phyloP scores from a whole-genome alignment of 768 basidiomycete genomes.

The Psilocybe sp. region DNA sequence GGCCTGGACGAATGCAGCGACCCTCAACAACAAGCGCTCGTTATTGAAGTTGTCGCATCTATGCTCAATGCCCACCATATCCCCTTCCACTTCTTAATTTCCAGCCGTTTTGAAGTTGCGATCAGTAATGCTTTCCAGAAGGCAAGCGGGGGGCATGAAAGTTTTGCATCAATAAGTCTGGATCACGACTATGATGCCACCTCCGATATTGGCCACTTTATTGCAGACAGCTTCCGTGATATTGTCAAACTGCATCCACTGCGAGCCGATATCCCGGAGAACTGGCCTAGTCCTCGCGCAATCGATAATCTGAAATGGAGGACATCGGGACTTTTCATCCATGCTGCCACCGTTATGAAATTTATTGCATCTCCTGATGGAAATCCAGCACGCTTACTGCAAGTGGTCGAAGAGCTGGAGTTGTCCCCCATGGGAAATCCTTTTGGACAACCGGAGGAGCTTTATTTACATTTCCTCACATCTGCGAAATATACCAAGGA shows the following conservation, averaged over 20 bases:
- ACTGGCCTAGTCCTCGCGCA: neutral
- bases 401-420: neutral
- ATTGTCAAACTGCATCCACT: conserved; percentile 7
- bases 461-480: neutral
- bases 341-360: conserved; percentile 9
- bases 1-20: conserved; percentile 12
- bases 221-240: neutral
- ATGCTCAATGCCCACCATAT: neutral
- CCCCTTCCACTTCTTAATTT: conserved; percentile 9
- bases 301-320: neutral
- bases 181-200: conserved; percentile 1
- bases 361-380: neutral
- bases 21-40: neutral
- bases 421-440: neutral
- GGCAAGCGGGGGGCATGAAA: neutral
- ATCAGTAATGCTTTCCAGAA: conserved; percentile 1
- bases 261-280: neutral
- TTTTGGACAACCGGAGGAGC: conserved; percentile 1
- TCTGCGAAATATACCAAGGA: too few relatives aligned
- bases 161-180: neutral
- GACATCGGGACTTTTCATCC: conserved; percentile 11
- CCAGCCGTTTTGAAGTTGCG: conserved; percentile 5
- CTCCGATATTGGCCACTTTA: conserved; percentile 4
- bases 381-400: neutral
- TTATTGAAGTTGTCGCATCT: neutral